Base-by-base conservation (phyloP, 257 asterid species). In the Solanum etuberosum region DNA sequence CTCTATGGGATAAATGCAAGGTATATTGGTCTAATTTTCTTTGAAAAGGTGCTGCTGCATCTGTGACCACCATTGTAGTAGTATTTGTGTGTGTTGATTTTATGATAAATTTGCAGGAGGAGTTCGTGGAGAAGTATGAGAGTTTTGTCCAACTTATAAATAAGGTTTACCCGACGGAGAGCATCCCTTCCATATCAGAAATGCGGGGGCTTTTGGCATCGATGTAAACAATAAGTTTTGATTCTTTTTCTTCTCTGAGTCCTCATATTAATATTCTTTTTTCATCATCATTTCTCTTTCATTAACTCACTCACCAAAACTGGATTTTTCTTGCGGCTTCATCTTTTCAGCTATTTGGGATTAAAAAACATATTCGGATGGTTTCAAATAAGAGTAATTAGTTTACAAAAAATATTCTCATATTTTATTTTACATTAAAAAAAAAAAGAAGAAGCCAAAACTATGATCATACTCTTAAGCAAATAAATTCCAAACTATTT, bases 1-100 rank as follows among this genome's bases (percentile, higher is more conserved):
- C 99, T 54, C 84, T 97, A 71, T 97, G 99, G 99, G 99, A 97
- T 89, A 97, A 97, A 90, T 95, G 97, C 95, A 95, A 97, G 99
- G 99, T 97, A 94, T 70, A 61, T 87, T 14, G 25, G 57, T 78
- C 13, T 42, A 78, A 25, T 25, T 70, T 40, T 70, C 77, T 27
- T 70, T 11, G 43, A 16, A 18, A 32, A 34, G 5, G 5, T 54
- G 63, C 0, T 54, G n/a, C 63, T 54, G 63, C 63, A 51, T 51
- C n/a, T 18, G 61, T 18, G 61, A 51, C 23, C 61, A 23, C 18
- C 29, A 42, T 77, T 13, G 31, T 77, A 21, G 61, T 42, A 23
- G 16, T 14, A 83, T 34, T 40, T 9, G 21, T 32, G 68, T 38
- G 23, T 18, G 43, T 80, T 70, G 87, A 86, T 54, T 86, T 86